Evolutionary conservation across 768 basidiomycete species (phyloP).

Genomic region (Collybiopsis confluens): DNA sequence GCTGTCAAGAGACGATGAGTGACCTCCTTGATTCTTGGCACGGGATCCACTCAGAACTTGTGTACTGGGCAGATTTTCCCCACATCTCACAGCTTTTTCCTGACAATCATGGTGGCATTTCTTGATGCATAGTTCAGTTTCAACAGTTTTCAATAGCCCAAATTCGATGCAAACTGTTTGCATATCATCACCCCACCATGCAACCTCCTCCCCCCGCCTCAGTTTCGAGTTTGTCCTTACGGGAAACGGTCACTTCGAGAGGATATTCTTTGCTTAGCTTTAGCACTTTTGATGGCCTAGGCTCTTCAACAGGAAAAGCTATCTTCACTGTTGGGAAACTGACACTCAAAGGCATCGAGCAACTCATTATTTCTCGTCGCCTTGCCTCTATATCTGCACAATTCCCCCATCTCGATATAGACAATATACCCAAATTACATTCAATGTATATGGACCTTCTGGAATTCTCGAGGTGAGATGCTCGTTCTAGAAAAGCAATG

Average conservation of each 20-base stretch:
- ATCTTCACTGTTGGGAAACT: constrained; percentile 1
- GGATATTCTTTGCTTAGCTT: not conserved
- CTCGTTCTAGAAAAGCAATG: not conserved
- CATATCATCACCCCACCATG: not conserved
- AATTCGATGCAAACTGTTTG: no score
- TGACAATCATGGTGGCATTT: no score
- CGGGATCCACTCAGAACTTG: no score
- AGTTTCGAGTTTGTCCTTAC: not conserved
- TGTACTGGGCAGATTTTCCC: no score
- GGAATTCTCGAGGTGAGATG: constrained; percentile 1
- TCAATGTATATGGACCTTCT: constrained; percentile 4
- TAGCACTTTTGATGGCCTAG: not conserved
- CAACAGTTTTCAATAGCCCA: no score
- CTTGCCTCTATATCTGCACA: not conserved
- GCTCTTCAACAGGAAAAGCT: constrained; percentile 4
- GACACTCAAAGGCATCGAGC: constrained; percentile 2
- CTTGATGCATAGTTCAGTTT: no score
- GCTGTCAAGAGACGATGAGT: no score
- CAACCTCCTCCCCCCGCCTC: not conserved
- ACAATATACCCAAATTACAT: not conserved
- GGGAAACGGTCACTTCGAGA: not conserved
- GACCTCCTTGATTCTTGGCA: no score
- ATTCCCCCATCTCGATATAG: not conserved
- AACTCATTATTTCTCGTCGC: constrained; percentile 2
- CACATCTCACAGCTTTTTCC: no score